Base-by-base conservation (phyloP, 106 monocot genomes). In the Xerophyta viscosa region DNA sequence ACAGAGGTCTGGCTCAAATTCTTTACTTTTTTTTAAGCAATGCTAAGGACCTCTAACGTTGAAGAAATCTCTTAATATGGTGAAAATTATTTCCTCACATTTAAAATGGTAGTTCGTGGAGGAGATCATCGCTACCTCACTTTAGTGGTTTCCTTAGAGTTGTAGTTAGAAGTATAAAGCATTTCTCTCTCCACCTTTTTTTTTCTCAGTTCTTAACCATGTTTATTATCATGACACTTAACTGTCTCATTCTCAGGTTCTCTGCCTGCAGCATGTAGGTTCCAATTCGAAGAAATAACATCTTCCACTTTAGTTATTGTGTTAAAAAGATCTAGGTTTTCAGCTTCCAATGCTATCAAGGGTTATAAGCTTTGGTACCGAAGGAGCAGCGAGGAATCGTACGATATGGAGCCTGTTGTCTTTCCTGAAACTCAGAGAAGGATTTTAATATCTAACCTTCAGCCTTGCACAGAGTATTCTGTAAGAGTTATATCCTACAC, bases 401-500 rank as follows among this genome's bases (percentile, higher is more conserved):
- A 41, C n/a, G 42, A 58, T 29, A 72, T 63, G 53, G 75, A 82
- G 27, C 89, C 96, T 43, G 76, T 73, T 45, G 60, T 82, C 24
- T 71, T 96, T 48, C 58, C 81, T 17, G 82, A 60, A 70, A 41
- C 70, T 52, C 73, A 82, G 45, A 78, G 75, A 60, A 78, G 81
- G 65, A 82, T 96, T 66, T 56, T 81, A 17, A 67, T 96, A 13
- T 70, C 78, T 30, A 82, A 86, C 41, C 85, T 96, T 54, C 80
- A 76, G 29, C 96, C 96, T n/a, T 96, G 96, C 62, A 85, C 96
- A 5, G 89, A 96, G 23, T 96, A 96, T 48, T 63, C 68, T 12
- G 88, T 96, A 37, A 69, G 84, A 45, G 71, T 96, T 41, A 82
- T 96, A 45, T 96, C 96, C 41, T 96, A 85, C 61, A 76, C 89